Evolutionary conservation across 768 basidiomycete genomes (phyloP).

Genomic region (Rubroboletus pulcherrimus): DNA sequence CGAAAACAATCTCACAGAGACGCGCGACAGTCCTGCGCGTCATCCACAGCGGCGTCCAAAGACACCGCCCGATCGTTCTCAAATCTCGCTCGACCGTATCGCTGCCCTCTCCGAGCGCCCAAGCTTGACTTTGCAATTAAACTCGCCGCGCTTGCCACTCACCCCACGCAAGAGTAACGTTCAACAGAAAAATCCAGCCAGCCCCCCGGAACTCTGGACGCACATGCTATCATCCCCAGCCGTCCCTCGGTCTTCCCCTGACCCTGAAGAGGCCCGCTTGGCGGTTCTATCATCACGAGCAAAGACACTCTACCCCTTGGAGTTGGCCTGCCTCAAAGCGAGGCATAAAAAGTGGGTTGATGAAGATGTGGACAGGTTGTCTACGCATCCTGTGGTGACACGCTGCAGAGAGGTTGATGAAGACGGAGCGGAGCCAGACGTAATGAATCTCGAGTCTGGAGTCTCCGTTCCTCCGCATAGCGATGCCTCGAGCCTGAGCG

Average conservation of each 20-base stretch:
- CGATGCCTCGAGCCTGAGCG: background rate
- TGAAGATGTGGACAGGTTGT: constrained; percentile 15
- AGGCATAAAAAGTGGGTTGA: constrained; percentile 29
- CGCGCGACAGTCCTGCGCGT: constrained; percentile 5
- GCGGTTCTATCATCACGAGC: constrained; percentile 27
- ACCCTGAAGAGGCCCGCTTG: constrained; percentile 25
- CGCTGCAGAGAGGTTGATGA: constrained; percentile 5
- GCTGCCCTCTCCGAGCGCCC: constrained; percentile 31
- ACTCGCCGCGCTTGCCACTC: constrained; percentile 15
- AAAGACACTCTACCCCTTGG: constrained; percentile 53
- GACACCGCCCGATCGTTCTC: constrained; percentile 21
- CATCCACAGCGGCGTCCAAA: constrained; percentile 6
- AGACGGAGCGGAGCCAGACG: constrained; percentile 15
- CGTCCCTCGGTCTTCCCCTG: constrained; percentile 17
- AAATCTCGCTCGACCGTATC: constrained; percentile 31
- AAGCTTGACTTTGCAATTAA: constrained; percentile 8
- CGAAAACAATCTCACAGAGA: constrained; percentile 23
- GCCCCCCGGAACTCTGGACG: constrained; percentile 27
- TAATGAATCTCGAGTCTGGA: constrained; percentile 14
- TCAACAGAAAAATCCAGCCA: constrained; percentile 1
- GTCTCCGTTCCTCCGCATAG: constrained; percentile 4
- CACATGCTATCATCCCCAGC: constrained; percentile 30
- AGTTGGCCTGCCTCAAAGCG: constrained; percentile 67
- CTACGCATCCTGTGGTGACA: constrained; percentile 8
- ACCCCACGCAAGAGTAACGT: constrained; percentile 27